Evolutionary conservation across 192 early-diverging fungal species (phyloP), one percentile per base, ranked within the genome.

Genomic region (Entomortierella beljakovae): DNA sequence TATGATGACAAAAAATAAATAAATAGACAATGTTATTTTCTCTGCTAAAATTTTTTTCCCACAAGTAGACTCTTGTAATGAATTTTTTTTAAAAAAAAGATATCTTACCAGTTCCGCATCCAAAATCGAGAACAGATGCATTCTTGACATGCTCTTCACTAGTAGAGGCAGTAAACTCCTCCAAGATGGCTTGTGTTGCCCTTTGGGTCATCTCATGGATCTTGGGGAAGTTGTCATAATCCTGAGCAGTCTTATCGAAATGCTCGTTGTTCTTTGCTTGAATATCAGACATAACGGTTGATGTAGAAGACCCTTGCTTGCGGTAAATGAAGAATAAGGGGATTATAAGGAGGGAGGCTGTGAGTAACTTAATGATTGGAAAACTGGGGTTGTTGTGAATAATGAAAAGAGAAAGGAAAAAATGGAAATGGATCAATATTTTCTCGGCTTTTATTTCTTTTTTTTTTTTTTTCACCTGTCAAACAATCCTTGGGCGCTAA

Each of bases 181-280:
- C n/a, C 15, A 76, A 29, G 34, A 76, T 56, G 10, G 31, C 26
- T 25, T 61, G 23, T 58, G 38, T 34, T 13, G 58, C 57, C 34
- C 48, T 52, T 8, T 11, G 25, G 20, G 64, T 67, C 57, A 76
- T 55, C 33, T 68, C 72, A 6, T 43, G 29, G 33, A 29, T 53
- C 23, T 55, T 28, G 10, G 72, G 72, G 3, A 68, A 52, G 18
- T 48, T 37, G 59, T 76, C 72, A 18, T 76, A 76, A 1, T 76
- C 64, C 23, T 20, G 8, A 11, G 64, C 64, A 13, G 38, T 76
- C 42, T 61, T 68, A 53, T 68, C 51, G 46, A 76, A 76, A 53
- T 76, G 58, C 28, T 61, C 59, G 52, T 76, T 76, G 64, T 68
- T 76, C 42, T 57, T 26, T 3, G 35, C 51, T 31, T 76, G 72